Percentiles rank a stretch among this genome's conserved stretches.
These are phyloP conservation scores for Aegilops speltoides DNA, from an alignment of 176 grass and related monocot genomes.

Conservation along the genomic window DNA sequence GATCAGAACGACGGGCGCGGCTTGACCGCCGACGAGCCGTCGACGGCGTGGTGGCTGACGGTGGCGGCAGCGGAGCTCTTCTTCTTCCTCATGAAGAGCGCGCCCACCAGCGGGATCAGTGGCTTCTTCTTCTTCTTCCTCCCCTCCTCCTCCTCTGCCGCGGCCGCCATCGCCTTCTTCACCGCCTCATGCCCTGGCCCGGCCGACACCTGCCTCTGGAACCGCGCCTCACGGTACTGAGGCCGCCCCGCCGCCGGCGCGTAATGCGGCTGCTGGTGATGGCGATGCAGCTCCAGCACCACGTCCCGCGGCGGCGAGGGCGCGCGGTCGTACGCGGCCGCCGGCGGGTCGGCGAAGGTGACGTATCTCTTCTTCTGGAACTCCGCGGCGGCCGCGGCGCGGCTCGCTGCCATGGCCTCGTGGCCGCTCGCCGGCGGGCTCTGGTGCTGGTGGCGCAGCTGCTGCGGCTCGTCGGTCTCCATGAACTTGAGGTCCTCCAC, in stretches of 20 bases:
- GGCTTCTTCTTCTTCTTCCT: slow-evolving; percentile 82
- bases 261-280: background rate
- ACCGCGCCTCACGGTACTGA: slow-evolving; percentile 29
- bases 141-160: background rate
- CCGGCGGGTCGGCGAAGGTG: slow-evolving; percentile 72
- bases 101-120: slow-evolving; percentile 68
- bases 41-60: background rate
- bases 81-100: slow-evolving; percentile 78
- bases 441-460: too few relatives aligned
- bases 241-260: background rate
- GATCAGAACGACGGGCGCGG: slow-evolving; percentile 31
- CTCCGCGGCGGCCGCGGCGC: slow-evolving; percentile 9
- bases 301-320: slow-evolving; percentile 30
- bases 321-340: slow-evolving; percentile 11
- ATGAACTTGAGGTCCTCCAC: slow-evolving; percentile 62
- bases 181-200: slow-evolving; percentile 24
- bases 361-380: slow-evolving; percentile 92
- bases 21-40: background rate
- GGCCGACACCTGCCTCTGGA: slow-evolving; percentile 42
- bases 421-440: accelerated
- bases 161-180: background rate
- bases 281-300: slow-evolving; percentile 29
- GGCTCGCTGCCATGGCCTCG: background rate
- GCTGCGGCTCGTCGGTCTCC: slow-evolving; percentile 21
- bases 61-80: background rate